Percentiles rank a stretch among this genome's conserved stretches.
Conservation (phyloP, 2,329 filamentous ascomycete species). For the Tolypocladium tundrense region DNA sequence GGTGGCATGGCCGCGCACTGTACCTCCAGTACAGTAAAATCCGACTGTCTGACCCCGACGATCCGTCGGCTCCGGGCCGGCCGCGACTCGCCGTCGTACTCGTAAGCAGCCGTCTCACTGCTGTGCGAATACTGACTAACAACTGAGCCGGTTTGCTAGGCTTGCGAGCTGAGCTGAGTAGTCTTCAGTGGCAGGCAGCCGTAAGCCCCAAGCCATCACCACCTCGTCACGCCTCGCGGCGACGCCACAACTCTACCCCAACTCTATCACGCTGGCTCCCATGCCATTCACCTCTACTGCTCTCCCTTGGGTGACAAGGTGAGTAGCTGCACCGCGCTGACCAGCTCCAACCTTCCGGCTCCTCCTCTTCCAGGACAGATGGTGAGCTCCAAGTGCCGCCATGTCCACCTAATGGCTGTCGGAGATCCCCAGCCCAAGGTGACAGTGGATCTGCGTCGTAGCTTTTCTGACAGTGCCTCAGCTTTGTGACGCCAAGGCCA, state of each 20-base stretch:
- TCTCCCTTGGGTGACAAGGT: no score
- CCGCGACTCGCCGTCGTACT: not conserved
- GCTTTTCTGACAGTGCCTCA: no score
- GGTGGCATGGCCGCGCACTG: not conserved
- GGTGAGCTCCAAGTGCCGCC: not conserved
- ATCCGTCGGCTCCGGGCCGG: not conserved
- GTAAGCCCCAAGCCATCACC: not conserved
- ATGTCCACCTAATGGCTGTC: no score
- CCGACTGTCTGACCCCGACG: not conserved
- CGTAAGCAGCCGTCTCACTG: not conserved
- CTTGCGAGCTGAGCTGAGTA: no score
- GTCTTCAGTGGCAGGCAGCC: not conserved
- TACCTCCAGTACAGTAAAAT: not conserved
- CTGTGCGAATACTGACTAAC: no score
- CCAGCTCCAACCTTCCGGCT: not conserved
- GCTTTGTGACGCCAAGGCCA: no score
- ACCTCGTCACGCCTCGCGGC: no score
- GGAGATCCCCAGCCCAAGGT: no score
- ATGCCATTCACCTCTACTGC: not conserved
- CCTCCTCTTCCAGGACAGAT: not conserved
- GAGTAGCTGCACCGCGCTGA: not conserved
- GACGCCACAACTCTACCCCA: not conserved
- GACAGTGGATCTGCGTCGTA: no score
- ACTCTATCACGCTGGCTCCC: not conserved
- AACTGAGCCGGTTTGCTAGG: no score